Percentiles rank a stretch among this genome's conserved stretches.
phyloP scores from a whole-genome alignment of 2,329 filamentous ascomycete species.

The Aspergillus quadricinctus region DNA sequence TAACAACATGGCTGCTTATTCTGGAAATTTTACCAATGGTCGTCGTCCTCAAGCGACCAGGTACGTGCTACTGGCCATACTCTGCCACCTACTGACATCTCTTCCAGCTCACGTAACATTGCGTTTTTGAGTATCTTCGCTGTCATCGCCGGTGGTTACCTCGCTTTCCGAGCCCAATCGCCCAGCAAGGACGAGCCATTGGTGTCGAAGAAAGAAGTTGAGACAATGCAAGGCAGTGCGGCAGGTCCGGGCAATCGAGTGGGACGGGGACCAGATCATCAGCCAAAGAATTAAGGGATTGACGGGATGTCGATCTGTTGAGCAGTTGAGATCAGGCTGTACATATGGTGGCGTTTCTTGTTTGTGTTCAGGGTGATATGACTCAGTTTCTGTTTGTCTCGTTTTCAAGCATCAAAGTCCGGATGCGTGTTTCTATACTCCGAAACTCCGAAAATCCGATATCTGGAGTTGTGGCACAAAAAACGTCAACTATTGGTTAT shows the following conservation, averaged over 20 bases:
- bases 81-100: too few relatives aligned
- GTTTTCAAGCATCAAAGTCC: too few relatives aligned
- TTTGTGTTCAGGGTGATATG: not conserved
- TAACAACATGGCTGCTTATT: too few relatives aligned
- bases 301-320: too few relatives aligned
- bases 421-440: too few relatives aligned
- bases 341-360: not conserved
- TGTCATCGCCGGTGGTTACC: conserved; percentile 1
- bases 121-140: conserved; percentile 6
- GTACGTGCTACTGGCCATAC: too few relatives aligned
- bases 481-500: not conserved
- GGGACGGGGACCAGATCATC: not conserved
- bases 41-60: too few relatives aligned
- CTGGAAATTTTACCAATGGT: too few relatives aligned
- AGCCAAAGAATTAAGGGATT: not conserved
- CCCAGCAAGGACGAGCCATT: conserved; percentile 7
- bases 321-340: not conserved
- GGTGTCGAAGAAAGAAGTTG: conserved; percentile 3
- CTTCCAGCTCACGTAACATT: conserved; percentile 5
- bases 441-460: not conserved
- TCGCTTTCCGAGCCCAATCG: conserved; percentile 11
- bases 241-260: not conserved
- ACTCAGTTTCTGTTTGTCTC: not conserved
- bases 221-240: conserved; percentile 7
- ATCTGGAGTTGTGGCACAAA: not conserved